Percentiles rank a stretch among this genome's conserved stretches.
These are phyloP conservation scores for Macrocybe gigantea DNA, from an alignment of 768 basidiomycete genomes.

Conservation along the genomic window DNA sequence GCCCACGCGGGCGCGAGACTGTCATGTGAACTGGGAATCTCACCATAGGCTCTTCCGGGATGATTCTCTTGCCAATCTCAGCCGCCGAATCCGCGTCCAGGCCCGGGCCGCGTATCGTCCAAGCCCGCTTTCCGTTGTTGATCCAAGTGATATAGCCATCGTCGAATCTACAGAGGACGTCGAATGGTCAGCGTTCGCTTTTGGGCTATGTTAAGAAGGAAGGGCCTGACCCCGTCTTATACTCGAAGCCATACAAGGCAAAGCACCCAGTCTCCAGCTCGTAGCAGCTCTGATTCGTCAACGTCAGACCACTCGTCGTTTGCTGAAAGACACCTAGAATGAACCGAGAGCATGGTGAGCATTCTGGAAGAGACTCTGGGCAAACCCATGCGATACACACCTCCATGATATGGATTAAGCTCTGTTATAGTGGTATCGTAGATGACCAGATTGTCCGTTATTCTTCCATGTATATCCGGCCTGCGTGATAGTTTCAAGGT, in stretches of 20 bases:
- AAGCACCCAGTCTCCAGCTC: constrained; percentile 29
- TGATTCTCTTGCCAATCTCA: constrained; percentile 50
- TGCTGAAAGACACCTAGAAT: constrained; percentile 56
- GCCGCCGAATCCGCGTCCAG: constrained; percentile 44
- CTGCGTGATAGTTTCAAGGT: constrained; percentile 28
- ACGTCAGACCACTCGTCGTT: constrained; percentile 61
- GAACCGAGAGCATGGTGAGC: not conserved
- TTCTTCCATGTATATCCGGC: constrained; percentile 55
- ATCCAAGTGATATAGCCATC: constrained; percentile 60
- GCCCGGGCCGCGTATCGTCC: constrained; percentile 46
- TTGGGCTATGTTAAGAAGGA: constrained; percentile 7
- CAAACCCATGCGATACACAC: constrained; percentile 34
- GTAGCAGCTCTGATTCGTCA: constrained; percentile 64
- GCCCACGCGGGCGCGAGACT: constrained; percentile 21
- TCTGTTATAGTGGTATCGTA: constrained; percentile 36
- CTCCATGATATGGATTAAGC: constrained; percentile 58
- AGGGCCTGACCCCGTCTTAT: constrained; percentile 37
- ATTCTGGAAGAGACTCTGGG: constrained; percentile 34
- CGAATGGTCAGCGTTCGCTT: constrained; percentile 11
- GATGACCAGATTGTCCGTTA: constrained; percentile 43
- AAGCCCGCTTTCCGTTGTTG: constrained; percentile 40
- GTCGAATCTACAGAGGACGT: constrained; percentile 30
- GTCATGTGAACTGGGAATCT: constrained; percentile 3
- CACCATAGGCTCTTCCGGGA: constrained; percentile 73
- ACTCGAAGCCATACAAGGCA: constrained; percentile 41